A percentile compares a stretch with the other conserved stretches of the same genome.
These are phyloP conservation scores for Cyclostephanos invisitatus DNA, from an alignment of 108 stramenopile species.

Conservation along the genomic window DNA sequence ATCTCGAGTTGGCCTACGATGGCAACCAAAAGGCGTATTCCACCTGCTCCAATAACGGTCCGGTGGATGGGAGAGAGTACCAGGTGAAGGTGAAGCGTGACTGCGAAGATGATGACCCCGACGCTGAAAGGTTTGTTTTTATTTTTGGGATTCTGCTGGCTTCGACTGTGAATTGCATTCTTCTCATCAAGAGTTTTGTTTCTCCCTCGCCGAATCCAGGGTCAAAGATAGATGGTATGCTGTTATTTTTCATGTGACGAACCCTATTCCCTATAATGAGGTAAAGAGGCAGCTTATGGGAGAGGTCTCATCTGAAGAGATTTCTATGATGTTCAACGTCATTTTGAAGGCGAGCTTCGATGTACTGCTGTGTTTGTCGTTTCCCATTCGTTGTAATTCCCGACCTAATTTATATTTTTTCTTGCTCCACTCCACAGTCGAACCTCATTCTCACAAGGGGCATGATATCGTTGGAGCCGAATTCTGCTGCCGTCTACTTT, in stretches of 20 bases:
- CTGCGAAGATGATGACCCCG: slow-evolving; percentile 11
- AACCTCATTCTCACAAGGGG: slow-evolving; percentile 6
- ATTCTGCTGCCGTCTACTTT: slow-evolving; percentile 9
- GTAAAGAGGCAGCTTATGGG: background rate
- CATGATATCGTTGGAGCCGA: slow-evolving; percentile 14
- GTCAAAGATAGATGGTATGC: slow-evolving; percentile 8
- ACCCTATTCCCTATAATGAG: slow-evolving; percentile 5
- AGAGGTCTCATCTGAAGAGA: slow-evolving; percentile 6
- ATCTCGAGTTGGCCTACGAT: slow-evolving; percentile 6
- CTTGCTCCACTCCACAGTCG: background rate
- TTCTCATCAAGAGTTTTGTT: background rate
- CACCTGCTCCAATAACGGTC: background rate
- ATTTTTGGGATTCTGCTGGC: background rate
- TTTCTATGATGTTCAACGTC: slow-evolving; percentile 3
- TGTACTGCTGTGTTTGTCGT: background rate
- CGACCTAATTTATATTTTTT: background rate
- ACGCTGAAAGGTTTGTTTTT: slow-evolving; percentile 7
- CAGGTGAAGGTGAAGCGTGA: slow-evolving; percentile 8
- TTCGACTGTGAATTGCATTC: background rate
- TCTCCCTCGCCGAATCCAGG: background rate
- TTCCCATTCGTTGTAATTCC: background rate
- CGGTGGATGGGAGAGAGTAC: slow-evolving; percentile 12
- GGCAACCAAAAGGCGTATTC: slow-evolving; percentile 9
- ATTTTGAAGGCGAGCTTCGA: background rate
- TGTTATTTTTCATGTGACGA: background rate